Evolutionary conservation across 169 alveolate species (phyloP).

Genomic region (Babesia ovis): DNA sequence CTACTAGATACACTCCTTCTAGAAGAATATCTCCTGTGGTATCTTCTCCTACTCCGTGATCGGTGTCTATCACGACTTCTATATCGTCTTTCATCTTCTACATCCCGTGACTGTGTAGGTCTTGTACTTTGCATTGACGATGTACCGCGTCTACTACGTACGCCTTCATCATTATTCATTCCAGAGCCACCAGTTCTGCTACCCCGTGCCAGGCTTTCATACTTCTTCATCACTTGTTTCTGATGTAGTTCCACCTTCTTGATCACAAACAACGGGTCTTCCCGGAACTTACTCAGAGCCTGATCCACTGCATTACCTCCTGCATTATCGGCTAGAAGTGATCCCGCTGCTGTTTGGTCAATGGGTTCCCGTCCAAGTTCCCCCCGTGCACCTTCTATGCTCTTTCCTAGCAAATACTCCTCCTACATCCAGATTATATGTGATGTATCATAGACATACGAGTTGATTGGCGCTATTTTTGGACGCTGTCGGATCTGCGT

Average conservation of each 20-base stretch:
- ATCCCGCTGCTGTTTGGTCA: slow-evolving; percentile 40
- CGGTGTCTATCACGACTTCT: too few species aligned
- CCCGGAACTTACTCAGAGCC: slow-evolving; percentile 57
- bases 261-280: slow-evolving; percentile 64
- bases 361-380: slow-evolving; percentile 23
- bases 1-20: too few species aligned
- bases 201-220: slow-evolving; percentile 26
- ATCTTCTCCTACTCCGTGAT: too few species aligned
- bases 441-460: slow-evolving; percentile 3
- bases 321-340: slow-evolving; percentile 35
- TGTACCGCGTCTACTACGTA: too few species aligned
- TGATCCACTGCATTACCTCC: slow-evolving; percentile 12
- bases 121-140: too few species aligned
- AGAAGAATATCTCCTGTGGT: too few species aligned
- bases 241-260: slow-evolving; percentile 64
- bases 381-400: slow-evolving; percentile 65
- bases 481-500: slow-evolving; percentile 56
- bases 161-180: too few species aligned
- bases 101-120: too few species aligned
- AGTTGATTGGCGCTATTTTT: slow-evolving; percentile 10
- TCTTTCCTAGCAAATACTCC: slow-evolving; percentile 55
- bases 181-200: too few species aligned
- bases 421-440: slow-evolving; percentile 12
- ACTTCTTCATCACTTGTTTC: slow-evolving; percentile 50
- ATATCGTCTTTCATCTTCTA: too few species aligned